Percentiles rank a stretch among this genome's conserved stretches.
Conservation (phyloP, 2,329 filamentous ascomycete genomes). For the Colletotrichum higginsianum region DNA sequence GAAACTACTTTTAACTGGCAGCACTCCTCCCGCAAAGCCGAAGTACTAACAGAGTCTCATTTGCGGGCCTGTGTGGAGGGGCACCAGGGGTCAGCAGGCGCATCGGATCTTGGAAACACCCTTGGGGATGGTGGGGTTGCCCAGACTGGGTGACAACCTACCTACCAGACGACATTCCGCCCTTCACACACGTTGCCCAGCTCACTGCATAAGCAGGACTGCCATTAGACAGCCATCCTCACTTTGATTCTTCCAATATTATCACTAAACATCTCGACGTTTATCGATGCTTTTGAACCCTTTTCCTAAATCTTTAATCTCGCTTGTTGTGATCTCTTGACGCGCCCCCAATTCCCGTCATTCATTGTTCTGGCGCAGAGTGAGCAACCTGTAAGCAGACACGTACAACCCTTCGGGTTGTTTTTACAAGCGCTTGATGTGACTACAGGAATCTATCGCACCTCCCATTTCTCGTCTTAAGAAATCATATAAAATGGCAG, state of each 20-base stretch:
- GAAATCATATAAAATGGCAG: slow-evolving; percentile 18
- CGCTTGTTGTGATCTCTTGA: background rate
- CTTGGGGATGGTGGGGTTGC: slow-evolving; percentile 39
- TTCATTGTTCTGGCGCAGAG: background rate
- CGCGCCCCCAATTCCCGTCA: background rate
- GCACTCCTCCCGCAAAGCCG: fast-evolving
- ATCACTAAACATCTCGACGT: too few species aligned
- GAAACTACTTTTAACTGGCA: background rate
- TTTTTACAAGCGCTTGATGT: too few species aligned
- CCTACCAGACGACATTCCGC: background rate
- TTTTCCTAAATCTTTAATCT: background rate
- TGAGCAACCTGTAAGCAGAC: background rate
- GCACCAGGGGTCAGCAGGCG: slow-evolving; percentile 35
- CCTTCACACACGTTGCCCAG: too few species aligned
- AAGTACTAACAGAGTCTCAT: background rate
- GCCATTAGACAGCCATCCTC: background rate
- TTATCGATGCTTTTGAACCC: background rate
- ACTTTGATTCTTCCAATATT: background rate
- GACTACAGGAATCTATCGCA: too few species aligned
- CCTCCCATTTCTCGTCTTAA: too few species aligned
- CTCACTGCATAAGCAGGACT: slow-evolving; percentile 1
- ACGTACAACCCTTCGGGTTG: background rate
- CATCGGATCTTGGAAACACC: slow-evolving; percentile 41
- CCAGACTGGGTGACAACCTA: slow-evolving; percentile 13
- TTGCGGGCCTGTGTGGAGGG: slow-evolving; percentile 31